Conservation (phyloP, 2,329 filamentous ascomycete genomes). For the Tolypocladium guangdongense region DNA sequence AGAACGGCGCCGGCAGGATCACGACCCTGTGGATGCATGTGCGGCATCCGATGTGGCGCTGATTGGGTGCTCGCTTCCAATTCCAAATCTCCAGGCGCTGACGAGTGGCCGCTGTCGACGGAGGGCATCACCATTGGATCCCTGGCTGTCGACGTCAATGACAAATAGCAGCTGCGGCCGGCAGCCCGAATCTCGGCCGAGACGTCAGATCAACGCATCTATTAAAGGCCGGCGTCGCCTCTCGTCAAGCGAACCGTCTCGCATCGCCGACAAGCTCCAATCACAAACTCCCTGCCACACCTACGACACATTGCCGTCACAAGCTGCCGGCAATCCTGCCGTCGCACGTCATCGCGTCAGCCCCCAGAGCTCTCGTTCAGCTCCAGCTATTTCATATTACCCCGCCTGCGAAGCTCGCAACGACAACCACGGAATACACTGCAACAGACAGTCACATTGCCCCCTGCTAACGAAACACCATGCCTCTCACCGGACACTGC, state of each 20-base stretch:
- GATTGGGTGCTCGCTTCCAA: neutral
- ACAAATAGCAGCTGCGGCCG: neutral
- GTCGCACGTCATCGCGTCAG: constrained; percentile 16
- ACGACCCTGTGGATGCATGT: neutral
- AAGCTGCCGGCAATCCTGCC: neutral
- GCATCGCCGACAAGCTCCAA: too few species aligned
- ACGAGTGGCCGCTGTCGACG: neutral
- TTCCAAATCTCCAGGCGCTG: neutral
- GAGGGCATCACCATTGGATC: too few species aligned
- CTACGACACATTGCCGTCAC: neutral
- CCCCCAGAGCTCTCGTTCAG: constrained; percentile 10
- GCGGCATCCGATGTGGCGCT: neutral
- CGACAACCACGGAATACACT: neutral
- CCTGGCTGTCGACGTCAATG: neutral
- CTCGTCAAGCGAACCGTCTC: too few species aligned
- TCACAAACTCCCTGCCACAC: too few species aligned
- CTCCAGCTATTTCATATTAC: constrained; percentile 5
- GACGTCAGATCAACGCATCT: neutral
- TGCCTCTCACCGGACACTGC: constrained; percentile 59
- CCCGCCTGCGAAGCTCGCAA: constrained; percentile 9
- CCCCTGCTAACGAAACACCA: constrained; percentile 17
- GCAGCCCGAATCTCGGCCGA: neutral
- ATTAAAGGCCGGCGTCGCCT: neutral
- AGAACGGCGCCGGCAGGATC: neutral
- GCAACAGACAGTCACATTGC: neutral